Evolutionary conservation across 208 protist species (phyloP), one percentile per base, ranked within the genome.

Genomic region (Crithidia fasciculata): DNA sequence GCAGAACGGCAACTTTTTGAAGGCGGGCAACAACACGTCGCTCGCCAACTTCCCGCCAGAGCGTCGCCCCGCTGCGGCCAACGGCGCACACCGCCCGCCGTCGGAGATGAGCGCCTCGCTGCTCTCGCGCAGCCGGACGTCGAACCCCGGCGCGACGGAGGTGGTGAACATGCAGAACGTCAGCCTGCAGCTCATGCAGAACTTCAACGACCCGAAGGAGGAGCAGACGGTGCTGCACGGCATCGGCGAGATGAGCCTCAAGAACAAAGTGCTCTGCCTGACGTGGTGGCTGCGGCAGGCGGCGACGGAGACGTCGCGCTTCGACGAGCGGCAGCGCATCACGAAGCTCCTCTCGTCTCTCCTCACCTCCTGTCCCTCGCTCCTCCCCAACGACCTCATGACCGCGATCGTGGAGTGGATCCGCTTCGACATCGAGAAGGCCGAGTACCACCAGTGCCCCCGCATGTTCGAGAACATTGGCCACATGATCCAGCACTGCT

Each of bases 381-480:
- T 83, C 56, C 73, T 69, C 40, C 58, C 76, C n/a, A 76, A 77
- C 67, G 83, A 84, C 39, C 69, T 96, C 18, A 83, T 84, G 39
- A 69, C 83, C 7, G 82, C 82, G 4, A 72, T 92, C 2, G 62
- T 94, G 13, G 88, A 96, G 84, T 96, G 91, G 91, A 62, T 93
- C 5, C 84, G 84, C 49, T 96, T 92, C 77, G 91, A 96, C 72
- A 76, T 92, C 50, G 88, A 95, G 75, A 85, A 88, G 58, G 79
- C 70, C 6, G 71, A 90, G 70, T 95, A 91, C 78, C 84, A 87
- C 60, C 65, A 87, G 50, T 95, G 86, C 60, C 90, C 90, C 4
- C 82, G 84, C 66, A 90, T 95, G 88, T 93, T 93, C 72, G 86
- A 88, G 54, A 93, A 95, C 72, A 81, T 95, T 37, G 86, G 84